Evolutionary conservation across 345 rosid species (phyloP).

Genomic region (Gossypium stocksii): DNA sequence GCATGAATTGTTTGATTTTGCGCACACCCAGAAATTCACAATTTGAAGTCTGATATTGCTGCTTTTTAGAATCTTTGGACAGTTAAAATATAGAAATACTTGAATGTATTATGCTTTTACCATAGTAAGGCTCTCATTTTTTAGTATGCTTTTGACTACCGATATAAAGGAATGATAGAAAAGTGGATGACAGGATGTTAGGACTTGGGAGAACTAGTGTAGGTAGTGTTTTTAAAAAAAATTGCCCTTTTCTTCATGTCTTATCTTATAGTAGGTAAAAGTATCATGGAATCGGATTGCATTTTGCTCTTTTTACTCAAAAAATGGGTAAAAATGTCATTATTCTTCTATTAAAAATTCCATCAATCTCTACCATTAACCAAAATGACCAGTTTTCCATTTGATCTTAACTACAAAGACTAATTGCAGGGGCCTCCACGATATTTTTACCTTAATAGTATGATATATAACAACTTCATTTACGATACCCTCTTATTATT

Average conservation of each 20-base stretch:
- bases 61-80: neutral
- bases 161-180: neutral
- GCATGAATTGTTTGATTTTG: neutral
- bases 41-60: neutral
- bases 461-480: neutral
- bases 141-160: neutral
- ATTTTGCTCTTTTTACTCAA: no score
- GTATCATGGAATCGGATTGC: neutral
- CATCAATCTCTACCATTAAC: no score
- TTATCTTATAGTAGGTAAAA: neutral
- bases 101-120: neutral
- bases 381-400: no score
- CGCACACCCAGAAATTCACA: neutral
- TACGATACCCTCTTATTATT: neutral
- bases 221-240: neutral
- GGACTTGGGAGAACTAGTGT: constrained; percentile 1
- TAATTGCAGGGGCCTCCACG: no score
- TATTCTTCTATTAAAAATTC: neutral
- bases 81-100: neutral
- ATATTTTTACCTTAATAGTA: neutral
- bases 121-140: neutral
- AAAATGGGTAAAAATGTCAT: no score
- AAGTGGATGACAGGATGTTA: neutral
- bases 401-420: no score
- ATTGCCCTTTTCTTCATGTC: neutral